Base-by-base conservation (phyloP, 2,329 filamentous ascomycete species). In the Bipolaris victoriae region DNA sequence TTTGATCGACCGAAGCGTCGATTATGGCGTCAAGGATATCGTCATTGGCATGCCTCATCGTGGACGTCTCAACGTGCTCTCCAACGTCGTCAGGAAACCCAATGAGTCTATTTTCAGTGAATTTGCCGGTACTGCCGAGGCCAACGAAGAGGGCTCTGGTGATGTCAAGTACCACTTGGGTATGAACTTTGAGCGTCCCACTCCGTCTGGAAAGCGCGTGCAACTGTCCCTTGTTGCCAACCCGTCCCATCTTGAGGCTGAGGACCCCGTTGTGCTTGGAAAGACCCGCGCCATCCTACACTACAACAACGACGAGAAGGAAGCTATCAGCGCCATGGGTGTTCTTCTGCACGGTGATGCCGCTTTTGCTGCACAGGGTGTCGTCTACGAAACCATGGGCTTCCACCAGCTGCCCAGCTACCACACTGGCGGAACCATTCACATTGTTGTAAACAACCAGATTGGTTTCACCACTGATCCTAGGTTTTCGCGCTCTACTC, bases 41-140 rank as follows among this genome's bases (percentile, higher is more conserved):
- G 91, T 99, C 74, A 99, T 99, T 73, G 95, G 95, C 73, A 99
- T 99, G 95, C 95, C 95, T 66, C 95, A 99, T 80, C 92, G 95
- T 86, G 95, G 95, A 74, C 92, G 95, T 83, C 88, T 99, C 64
- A 99, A 99, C 75, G 92, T 99, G 51, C 87, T 99, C 62, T 96
- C 90, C 82, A 99, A 99, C 81, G 95, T 99, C 74, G 95, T 99
- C 69, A 90, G 95, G 75, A 99, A 99, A 82, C 94, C 95, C 71
- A 99, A 99, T 80, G 95, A 98, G 82, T 98, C 95, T 65, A 99
- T 99, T 79, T 99, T 99, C 84, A 96, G 91, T 77, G 95, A 99
- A 79, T 99, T 99, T 73, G 90, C 91, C 62, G 95, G 95, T 69
- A 91, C 90, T 45, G 82, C 90, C 20, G 92, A 91, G 74, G 91